Evolutionary conservation across 2,329 filamentous ascomycete species (phyloP).

Genomic region (Ceratocystis variospora): DNA sequence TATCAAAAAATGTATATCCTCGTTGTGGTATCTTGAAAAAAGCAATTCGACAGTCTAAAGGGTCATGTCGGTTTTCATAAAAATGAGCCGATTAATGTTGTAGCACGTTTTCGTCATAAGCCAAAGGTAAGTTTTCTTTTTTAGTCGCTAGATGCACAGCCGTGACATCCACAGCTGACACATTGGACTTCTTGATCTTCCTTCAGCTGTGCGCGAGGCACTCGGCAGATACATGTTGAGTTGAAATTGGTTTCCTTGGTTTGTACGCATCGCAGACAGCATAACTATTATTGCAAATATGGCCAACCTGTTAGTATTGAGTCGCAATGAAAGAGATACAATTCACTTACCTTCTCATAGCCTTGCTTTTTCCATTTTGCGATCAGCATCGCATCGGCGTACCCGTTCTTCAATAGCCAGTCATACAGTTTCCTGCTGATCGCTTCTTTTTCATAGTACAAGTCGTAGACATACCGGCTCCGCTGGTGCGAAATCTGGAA

Average conservation of each 20-base stretch:
- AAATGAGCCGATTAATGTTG: background rate
- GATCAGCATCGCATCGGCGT: slow-evolving; percentile 88
- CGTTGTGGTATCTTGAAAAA: slow-evolving; percentile 9
- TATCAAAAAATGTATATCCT: background rate
- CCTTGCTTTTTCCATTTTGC: slow-evolving; percentile 99
- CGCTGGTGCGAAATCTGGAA: slow-evolving; percentile 95
- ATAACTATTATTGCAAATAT: slow-evolving; percentile 44
- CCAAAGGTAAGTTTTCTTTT: slow-evolving; percentile 20
- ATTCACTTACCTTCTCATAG: slow-evolving; percentile 69
- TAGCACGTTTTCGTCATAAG: background rate
- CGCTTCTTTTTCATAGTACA: slow-evolving; percentile 96
- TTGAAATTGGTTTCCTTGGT: slow-evolving; percentile 99
- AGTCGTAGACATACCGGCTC: slow-evolving; percentile 84
- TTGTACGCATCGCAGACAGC: slow-evolving; percentile 89
- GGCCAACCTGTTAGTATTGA: background rate
- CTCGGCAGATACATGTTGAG: slow-evolving; percentile 90
- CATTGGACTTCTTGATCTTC: slow-evolving; percentile 85
- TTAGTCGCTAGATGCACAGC: slow-evolving; percentile 74
- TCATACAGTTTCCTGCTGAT: slow-evolving; percentile 89
- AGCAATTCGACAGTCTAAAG: background rate
- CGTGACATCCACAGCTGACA: slow-evolving; percentile 85
- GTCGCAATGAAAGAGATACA: background rate
- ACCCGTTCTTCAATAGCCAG: slow-evolving; percentile 90
- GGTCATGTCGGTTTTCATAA: background rate
- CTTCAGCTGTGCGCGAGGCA: slow-evolving; percentile 78